Evolutionary conservation across 1,284 basidiomycete genomes (phyloP).

Genomic region (Tausonia pullulans): DNA sequence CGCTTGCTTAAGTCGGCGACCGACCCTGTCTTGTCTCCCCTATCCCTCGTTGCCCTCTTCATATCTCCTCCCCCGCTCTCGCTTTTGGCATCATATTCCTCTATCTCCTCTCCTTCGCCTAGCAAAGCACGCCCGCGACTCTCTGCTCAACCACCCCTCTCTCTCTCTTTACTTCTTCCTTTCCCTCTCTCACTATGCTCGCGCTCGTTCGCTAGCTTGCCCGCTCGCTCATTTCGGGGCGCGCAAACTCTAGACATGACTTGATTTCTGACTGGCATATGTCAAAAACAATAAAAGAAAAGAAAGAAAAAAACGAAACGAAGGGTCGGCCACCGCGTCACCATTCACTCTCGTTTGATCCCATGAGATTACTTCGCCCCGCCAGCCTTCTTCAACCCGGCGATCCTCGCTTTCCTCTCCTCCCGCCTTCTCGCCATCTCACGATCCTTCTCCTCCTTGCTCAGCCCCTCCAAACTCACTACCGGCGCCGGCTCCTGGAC

Average conservation of each 20-base stretch:
- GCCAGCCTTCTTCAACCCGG: slow-evolving; percentile 3
- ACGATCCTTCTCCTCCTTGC: slow-evolving; percentile 75
- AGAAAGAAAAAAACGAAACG: too few species aligned
- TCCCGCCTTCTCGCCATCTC: slow-evolving; percentile 82
- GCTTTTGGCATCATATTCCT: background rate
- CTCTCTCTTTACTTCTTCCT: background rate
- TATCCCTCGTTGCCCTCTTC: background rate
- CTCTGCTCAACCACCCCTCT: too few species aligned
- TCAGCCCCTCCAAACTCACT: slow-evolving; percentile 39
- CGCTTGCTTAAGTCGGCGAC: slow-evolving; percentile 4
- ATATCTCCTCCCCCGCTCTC: background rate
- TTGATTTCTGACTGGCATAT: background rate
- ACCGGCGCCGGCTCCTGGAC: slow-evolving; percentile 9
- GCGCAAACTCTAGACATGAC: background rate
- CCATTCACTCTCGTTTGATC: background rate
- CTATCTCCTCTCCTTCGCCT: too few species aligned
- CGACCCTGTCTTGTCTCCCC: background rate
- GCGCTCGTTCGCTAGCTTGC: background rate
- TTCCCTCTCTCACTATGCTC: background rate
- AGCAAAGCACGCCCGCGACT: too few species aligned
- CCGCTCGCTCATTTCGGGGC: background rate
- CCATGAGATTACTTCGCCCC: too few species aligned
- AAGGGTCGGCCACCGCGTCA: too few species aligned
- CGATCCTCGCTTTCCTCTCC: slow-evolving; percentile 52
- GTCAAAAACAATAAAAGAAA: background rate